Conservation (phyloP, 2,329 filamentous ascomycete species). For the Penicillium capsulatum region DNA sequence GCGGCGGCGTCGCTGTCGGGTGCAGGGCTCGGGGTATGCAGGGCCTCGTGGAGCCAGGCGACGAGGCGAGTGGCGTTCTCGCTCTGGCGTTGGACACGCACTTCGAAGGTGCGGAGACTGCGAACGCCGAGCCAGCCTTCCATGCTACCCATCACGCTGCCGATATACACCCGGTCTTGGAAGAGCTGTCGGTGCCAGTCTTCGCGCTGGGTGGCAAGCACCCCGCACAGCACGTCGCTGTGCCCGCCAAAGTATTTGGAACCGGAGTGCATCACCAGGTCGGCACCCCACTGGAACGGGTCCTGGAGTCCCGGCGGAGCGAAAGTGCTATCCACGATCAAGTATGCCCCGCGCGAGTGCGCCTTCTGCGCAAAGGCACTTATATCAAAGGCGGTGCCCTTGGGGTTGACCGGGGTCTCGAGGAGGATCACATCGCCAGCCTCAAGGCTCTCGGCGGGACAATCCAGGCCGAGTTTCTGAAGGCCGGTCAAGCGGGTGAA, state of each 20-base stretch:
- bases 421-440: conserved; percentile 82
- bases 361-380: conserved; percentile 67
- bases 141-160: conserved; percentile 79
- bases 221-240: conserved; percentile 86
- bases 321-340: conserved; percentile 89
- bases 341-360: conserved; percentile 64
- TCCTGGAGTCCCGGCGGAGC: conserved; percentile 85
- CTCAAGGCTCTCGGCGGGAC: conserved; percentile 60
- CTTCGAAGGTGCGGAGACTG: conserved; percentile 77
- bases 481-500: conserved; percentile 72
- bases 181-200: conserved; percentile 60
- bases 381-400: conserved; percentile 74
- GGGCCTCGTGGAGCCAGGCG: conserved; percentile 59
- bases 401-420: conserved; percentile 91
- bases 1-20: conserved; percentile 41
- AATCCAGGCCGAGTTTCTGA: conserved; percentile 66
- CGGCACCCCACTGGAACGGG: conserved; percentile 75
- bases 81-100: conserved; percentile 75
- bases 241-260: conserved; percentile 97
- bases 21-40: conserved; percentile 39
- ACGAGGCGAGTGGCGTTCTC: conserved; percentile 66
- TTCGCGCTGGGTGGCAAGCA: conserved; percentile 61
- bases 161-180: conserved; percentile 70
- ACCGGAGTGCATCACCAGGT: conserved; percentile 85
- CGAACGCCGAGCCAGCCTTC: conserved; percentile 90